Percentiles rank a stretch among this genome's conserved stretches.
phyloP scores from a whole-genome alignment of 371 early-diverging fungal species.

The Haplosporangium sp. region DNA sequence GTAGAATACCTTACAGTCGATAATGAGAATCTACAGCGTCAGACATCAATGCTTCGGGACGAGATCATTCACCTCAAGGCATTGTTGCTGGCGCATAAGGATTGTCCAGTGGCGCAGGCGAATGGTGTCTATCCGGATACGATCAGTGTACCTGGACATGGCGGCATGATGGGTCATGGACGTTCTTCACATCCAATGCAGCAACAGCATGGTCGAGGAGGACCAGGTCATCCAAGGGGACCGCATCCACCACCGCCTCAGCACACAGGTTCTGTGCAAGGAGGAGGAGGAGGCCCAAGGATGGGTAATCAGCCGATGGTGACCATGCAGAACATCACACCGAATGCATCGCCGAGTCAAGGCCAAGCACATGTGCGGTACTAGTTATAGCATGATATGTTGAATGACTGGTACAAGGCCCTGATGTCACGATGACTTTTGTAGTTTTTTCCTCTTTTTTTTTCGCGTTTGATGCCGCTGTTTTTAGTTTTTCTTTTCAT shows the following conservation, averaged over 20 bases:
- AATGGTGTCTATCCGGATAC: slow-evolving; percentile 64
- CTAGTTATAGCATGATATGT: background rate
- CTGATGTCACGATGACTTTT: background rate
- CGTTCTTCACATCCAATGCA: slow-evolving; percentile 24
- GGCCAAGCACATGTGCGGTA: slow-evolving; percentile 34
- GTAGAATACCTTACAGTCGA: slow-evolving; percentile 79
- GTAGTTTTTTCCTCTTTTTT: background rate
- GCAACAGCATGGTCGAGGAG: slow-evolving; percentile 42
- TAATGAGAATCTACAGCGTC: slow-evolving; percentile 77
- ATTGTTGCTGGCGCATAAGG: slow-evolving; percentile 78
- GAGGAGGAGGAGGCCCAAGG: slow-evolving; percentile 59
- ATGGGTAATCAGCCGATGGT: slow-evolving; percentile 56
- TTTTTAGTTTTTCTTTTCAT: no score
- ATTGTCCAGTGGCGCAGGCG: slow-evolving; percentile 78
- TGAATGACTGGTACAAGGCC: no score
- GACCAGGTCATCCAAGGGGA: slow-evolving; percentile 59
- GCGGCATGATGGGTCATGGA: slow-evolving; percentile 27
- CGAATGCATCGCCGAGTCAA: slow-evolving; percentile 42
- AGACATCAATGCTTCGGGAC: slow-evolving; percentile 75
- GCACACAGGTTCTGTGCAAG: slow-evolving; percentile 58
- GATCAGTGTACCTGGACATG: slow-evolving; percentile 17
- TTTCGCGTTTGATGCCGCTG: no score
- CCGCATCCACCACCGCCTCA: slow-evolving; percentile 58
- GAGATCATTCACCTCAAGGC: slow-evolving; percentile 81
- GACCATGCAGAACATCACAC: slow-evolving; percentile 52